Conservation (phyloP, 176 grass and related monocot genomes). For the Otatea glauca region DNA sequence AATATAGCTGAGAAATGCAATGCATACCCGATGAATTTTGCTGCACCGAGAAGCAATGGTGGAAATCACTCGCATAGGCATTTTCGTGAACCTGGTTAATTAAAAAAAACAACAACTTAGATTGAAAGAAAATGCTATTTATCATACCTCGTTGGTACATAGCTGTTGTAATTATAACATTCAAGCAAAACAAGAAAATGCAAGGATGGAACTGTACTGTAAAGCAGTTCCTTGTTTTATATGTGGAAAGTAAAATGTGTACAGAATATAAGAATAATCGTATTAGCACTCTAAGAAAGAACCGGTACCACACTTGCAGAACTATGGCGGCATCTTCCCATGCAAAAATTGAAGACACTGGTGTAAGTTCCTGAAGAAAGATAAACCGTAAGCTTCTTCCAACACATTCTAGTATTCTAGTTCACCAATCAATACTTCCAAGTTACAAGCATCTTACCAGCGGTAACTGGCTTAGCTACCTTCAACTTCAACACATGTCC, state of each 20-base stretch:
- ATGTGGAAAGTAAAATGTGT: conserved; percentile 9
- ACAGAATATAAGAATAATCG: conserved; percentile 3
- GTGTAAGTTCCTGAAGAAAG: conserved; percentile 67
- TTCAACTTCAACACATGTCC: conserved; percentile 69
- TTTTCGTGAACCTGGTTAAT: conserved; percentile 89
- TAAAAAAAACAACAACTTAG: conserved; percentile 24
- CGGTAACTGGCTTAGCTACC: conserved; percentile 82
- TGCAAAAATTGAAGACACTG: conserved; percentile 79
- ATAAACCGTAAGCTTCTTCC: conserved; percentile 31
- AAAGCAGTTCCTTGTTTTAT: not conserved
- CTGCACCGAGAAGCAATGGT: conserved; percentile 78
- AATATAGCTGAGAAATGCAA: conserved; percentile 28
- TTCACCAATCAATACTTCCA: not conserved
- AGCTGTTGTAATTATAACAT: conserved; percentile 19
- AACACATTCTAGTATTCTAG: conserved; percentile 15
- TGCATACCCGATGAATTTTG: conserved; percentile 75
- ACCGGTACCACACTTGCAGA: conserved; percentile 80
- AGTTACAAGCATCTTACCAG: conserved; percentile 59
- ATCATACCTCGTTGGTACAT: conserved; percentile 11
- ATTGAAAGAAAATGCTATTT: conserved; percentile 9
- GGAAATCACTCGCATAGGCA: conserved; percentile 88
- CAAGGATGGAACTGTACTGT: not conserved
- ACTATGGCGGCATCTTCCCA: conserved; percentile 91
- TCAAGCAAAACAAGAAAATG: not conserved
- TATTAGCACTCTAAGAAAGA: conserved; percentile 15